Percentiles rank a stretch among this genome's conserved stretches.
Evolutionary conservation across 192 early-diverging fungal species (phyloP).

Genomic region (Spizellomyces punctatus): DNA sequence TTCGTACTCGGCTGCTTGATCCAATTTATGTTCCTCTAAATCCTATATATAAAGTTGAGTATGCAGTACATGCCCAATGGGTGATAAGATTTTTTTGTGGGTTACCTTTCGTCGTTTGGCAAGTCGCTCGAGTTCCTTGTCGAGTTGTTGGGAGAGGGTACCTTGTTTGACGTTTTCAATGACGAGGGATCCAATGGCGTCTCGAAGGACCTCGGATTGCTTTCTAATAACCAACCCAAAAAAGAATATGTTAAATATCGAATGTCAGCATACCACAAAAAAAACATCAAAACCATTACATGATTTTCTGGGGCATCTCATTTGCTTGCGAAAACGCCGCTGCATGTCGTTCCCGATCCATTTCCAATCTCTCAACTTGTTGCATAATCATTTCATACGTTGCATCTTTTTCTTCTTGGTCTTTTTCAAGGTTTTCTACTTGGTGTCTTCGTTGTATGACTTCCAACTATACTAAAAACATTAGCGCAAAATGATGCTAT

Average conservation of each 20-base stretch:
- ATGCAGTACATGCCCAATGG: neutral
- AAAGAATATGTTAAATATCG: neutral
- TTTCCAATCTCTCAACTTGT: conserved; percentile 60
- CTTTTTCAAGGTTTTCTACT: conserved; percentile 66
- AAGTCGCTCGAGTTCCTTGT: conserved; percentile 59
- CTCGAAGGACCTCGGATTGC: conserved; percentile 58
- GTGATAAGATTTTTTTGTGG: neutral
- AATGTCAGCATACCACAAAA: neutral
- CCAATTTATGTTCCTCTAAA: conserved; percentile 55
- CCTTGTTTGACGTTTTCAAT: conserved; percentile 62
- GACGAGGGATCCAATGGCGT: conserved; percentile 56
- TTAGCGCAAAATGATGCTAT: conserved; percentile 8
- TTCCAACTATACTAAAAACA: conserved; percentile 48
- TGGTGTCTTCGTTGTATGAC: conserved; percentile 61
- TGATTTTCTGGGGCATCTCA: conserved; percentile 65
- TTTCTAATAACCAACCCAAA: conserved; percentile 43
- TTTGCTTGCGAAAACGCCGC: conserved; percentile 51
- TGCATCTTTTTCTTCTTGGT: conserved; percentile 66
- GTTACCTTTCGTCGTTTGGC: conserved; percentile 48
- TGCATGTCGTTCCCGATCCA: conserved; percentile 59
- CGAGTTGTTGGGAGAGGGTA: conserved; percentile 50
- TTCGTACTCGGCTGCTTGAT: conserved; percentile 58
- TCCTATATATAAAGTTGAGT: conserved; percentile 33
- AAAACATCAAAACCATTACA: conserved; percentile 44
- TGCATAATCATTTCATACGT: conserved; percentile 52